Conservation (phyloP, 208 protist species). For the Leishmania gerbilli region DNA sequence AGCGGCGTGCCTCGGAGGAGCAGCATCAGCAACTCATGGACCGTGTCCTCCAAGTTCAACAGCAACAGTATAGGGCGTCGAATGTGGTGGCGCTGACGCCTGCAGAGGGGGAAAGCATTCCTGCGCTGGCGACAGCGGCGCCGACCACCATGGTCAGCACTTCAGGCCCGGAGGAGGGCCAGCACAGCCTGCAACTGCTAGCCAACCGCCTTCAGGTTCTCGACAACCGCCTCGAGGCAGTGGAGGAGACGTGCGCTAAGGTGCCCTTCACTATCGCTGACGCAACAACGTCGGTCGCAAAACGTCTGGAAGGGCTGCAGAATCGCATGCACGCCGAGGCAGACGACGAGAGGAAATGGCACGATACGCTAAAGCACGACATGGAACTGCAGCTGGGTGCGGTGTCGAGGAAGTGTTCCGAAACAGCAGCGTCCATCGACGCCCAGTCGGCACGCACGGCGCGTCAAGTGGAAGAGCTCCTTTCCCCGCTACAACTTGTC, state of each 20-base stretch:
- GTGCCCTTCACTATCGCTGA: background rate
- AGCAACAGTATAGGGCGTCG: constrained; percentile 8
- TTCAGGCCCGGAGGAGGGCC: background rate
- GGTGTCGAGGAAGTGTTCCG: constrained; percentile 2
- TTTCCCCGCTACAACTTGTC: constrained; percentile 8
- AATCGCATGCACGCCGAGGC: background rate
- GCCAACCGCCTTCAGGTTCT: constrained; percentile 16
- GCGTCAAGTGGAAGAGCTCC: background rate
- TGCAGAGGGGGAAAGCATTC: background rate
- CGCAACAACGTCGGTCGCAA: constrained; percentile 3
- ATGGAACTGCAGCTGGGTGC: background rate
- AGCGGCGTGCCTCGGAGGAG: constrained; percentile 24
- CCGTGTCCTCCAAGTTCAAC: constrained; percentile 6
- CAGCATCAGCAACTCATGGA: constrained; percentile 22
- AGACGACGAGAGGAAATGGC: constrained; percentile 1
- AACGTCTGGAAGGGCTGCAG: constrained; percentile 12
- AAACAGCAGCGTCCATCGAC: background rate
- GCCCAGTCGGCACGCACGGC: background rate
- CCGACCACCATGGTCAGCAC: too few relatives aligned
- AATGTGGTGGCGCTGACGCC: background rate
- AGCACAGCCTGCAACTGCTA: constrained; percentile 5
- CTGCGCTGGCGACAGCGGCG: background rate
- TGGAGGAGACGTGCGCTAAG: background rate
- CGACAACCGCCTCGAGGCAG: constrained; percentile 1
- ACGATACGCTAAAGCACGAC: constrained; percentile 8